Percentiles rank a stretch among this genome's conserved stretches.
phyloP scores from a whole-genome alignment of 176 grass and related monocot genomes.

The Phoenix roebelenii region DNA sequence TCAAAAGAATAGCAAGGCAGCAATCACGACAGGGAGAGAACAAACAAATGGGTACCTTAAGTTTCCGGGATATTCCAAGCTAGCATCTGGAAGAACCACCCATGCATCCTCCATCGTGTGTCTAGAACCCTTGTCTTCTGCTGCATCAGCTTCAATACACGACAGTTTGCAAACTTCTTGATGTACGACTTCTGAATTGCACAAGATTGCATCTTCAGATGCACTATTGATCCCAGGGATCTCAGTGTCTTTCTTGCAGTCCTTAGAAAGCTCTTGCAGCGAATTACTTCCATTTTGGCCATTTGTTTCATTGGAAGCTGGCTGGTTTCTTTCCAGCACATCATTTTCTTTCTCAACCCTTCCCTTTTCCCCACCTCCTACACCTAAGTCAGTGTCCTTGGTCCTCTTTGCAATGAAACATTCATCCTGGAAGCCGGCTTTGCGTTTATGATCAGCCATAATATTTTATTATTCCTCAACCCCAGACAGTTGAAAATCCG shows the following conservation, averaged over 20 bases:
- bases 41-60: conserved; percentile 34
- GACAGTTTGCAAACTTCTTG: conserved; percentile 23
- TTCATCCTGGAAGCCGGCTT: conserved; percentile 18
- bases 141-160: conserved; percentile 55
- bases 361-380: background rate
- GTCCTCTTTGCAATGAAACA: conserved; percentile 33
- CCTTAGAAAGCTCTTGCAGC: conserved; percentile 6
- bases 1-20: background rate
- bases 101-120: conserved; percentile 81
- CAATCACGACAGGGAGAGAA: background rate
- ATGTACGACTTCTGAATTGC: conserved; percentile 15
- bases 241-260: conserved; percentile 1
- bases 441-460: conserved; percentile 72
- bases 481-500: too few species aligned
- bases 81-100: conserved; percentile 54
- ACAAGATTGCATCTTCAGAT: conserved; percentile 10
- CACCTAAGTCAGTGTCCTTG: conserved; percentile 14
- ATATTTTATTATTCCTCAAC: too few species aligned
- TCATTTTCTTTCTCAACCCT: background rate
- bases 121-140: conserved; percentile 82
- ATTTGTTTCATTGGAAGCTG: conserved; percentile 11
- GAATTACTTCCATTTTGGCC: conserved; percentile 10
- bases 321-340: background rate
- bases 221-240: background rate
- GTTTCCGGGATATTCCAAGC: conserved; percentile 31